These are phyloP conservation scores for Multifurca ochricompacta DNA, from an alignment of 768 basidiomycete genomes.

Conservation along the genomic window DNA sequence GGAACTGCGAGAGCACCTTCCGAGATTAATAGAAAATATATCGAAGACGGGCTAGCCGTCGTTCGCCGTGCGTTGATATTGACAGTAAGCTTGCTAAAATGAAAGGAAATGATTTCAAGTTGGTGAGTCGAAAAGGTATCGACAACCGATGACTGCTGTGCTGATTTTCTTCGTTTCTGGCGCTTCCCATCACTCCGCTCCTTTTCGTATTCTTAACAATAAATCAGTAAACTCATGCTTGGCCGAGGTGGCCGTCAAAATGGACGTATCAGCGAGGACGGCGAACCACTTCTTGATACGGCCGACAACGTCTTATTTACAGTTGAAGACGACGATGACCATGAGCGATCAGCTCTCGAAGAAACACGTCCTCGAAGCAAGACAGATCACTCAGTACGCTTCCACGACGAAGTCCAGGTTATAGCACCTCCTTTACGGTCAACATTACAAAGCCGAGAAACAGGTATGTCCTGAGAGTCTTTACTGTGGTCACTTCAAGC, in stretches of 20 bases:
- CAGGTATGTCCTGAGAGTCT: constrained; percentile 49
- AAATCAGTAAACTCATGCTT: constrained; percentile 8
- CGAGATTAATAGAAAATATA: not conserved
- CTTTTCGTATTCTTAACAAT: not conserved
- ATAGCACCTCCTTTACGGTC: constrained; percentile 65
- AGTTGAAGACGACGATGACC: constrained; percentile 41
- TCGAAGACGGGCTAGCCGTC: constrained; percentile 5
- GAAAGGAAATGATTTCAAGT: no score
- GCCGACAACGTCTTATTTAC: constrained; percentile 41
- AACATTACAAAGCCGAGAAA: constrained; percentile 68
- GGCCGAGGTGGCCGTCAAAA: constrained; percentile 15
- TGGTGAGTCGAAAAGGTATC: no score
- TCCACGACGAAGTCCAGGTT: constrained; percentile 61
- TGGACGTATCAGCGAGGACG: constrained; percentile 33
- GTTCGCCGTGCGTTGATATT: no score
- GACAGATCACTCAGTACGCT: constrained; percentile 39
- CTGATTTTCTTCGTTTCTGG: not conserved
- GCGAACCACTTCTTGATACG: constrained; percentile 50
- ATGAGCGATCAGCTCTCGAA: constrained; percentile 30
- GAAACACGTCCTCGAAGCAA: not conserved
- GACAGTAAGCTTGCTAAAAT: no score
- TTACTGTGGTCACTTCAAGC: not conserved
- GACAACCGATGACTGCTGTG: no score
- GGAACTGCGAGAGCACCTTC: not conserved
- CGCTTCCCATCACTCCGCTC: not conserved